Evolutionary conservation across 2,329 filamentous ascomycete species (phyloP).

Genomic region (Colletotrichum lupini): DNA sequence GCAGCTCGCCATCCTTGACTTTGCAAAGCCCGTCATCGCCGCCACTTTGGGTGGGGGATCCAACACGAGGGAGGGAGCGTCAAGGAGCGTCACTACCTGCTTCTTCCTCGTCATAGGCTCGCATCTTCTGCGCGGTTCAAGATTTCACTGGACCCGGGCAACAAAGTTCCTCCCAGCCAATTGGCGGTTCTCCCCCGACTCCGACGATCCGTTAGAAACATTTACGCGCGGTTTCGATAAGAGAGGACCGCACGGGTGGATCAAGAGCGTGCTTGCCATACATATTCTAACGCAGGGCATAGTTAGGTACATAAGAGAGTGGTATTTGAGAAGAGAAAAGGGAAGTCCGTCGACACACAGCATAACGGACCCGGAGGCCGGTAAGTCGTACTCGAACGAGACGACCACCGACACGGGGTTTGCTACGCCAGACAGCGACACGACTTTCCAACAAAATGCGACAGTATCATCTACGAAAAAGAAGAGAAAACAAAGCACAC

Average conservation of each 20-base stretch:
- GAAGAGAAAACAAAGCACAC: constrained; percentile 89
- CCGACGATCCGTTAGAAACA: constrained; percentile 60
- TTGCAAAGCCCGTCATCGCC: constrained; percentile 93
- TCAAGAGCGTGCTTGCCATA: constrained; percentile 76
- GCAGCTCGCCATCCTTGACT: constrained; percentile 88
- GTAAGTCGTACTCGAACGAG: constrained; percentile 54
- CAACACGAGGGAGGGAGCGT: constrained; percentile 73
- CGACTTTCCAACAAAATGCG: constrained; percentile 65
- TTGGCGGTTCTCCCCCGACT: constrained; percentile 56
- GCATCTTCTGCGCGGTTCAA: constrained; percentile 62
- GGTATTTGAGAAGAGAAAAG: constrained; percentile 72
- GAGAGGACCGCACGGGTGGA: constrained; percentile 71
- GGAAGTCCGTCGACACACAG: constrained; percentile 60
- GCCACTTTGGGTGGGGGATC: constrained; percentile 88
- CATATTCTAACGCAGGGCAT: constrained; percentile 81
- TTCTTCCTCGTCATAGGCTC: constrained; percentile 73
- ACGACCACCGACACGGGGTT: constrained; percentile 58
- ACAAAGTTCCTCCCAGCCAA: constrained; percentile 58
- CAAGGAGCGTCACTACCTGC: constrained; percentile 78
- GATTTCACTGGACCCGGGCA: constrained; percentile 58
- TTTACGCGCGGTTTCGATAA: constrained; percentile 62
- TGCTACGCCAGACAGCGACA: constrained; percentile 64
- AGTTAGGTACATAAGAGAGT: constrained; percentile 76
- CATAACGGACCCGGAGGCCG: constrained; percentile 72
- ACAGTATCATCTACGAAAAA: constrained; percentile 75